Conservation (phyloP, 768 basidiomycete species). For the Kwoniella europaea region DNA sequence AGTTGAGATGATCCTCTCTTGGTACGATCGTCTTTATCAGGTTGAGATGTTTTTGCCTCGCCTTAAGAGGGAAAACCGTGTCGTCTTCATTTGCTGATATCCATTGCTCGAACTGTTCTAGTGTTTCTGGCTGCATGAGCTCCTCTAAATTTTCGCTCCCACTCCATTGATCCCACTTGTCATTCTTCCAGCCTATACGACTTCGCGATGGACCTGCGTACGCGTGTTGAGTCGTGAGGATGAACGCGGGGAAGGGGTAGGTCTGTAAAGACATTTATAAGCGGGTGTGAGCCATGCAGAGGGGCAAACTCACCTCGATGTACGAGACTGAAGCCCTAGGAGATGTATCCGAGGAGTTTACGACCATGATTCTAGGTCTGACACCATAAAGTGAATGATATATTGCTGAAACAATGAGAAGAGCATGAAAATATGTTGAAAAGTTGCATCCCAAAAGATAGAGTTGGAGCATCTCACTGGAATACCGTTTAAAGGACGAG, state of each 20-base stretch:
- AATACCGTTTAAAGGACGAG: background rate
- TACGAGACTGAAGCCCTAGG: background rate
- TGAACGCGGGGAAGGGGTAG: constrained; percentile 43
- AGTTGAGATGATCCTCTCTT: background rate
- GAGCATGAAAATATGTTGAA: too few relatives aligned
- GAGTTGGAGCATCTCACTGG: background rate
- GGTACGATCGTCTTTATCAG: constrained; percentile 1
- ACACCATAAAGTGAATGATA: too few relatives aligned
- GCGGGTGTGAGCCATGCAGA: too few relatives aligned
- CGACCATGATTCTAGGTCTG: background rate
- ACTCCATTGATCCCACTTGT: constrained; percentile 3
- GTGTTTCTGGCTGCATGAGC: background rate
- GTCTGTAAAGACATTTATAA: constrained; percentile 7
- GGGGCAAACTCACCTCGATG: constrained; percentile 1
- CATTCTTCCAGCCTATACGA: constrained; percentile 23
- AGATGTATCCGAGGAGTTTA: background rate
- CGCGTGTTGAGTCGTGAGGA: constrained; percentile 20
- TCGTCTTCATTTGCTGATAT: background rate
- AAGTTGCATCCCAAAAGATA: too few relatives aligned
- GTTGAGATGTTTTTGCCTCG: background rate
- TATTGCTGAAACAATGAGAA: too few relatives aligned
- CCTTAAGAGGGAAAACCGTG: background rate
- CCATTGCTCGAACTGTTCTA: constrained; percentile 10
- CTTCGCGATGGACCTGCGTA: constrained; percentile 11
- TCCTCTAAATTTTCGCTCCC: background rate